phyloP scores from a whole-genome alignment of 2,329 filamentous ascomycete species.

The Penicillium crustosum region DNA sequence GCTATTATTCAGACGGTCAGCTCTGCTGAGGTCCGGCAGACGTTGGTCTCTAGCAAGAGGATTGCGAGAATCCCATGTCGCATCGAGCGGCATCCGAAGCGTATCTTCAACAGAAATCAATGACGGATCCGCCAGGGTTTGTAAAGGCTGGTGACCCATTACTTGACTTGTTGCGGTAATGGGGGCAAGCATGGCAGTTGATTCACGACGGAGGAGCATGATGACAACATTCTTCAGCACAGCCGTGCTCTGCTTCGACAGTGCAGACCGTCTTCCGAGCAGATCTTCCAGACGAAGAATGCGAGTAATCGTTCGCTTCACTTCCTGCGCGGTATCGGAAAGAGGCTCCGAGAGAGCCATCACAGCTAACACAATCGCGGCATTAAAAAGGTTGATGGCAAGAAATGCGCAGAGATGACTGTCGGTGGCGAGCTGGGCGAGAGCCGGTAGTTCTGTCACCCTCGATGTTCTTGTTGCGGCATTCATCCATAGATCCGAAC shows the following conservation, averaged over 20 bases:
- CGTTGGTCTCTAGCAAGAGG: conserved; percentile 2
- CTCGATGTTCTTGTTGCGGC: conserved; percentile 44
- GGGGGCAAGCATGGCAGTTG: conserved; percentile 26
- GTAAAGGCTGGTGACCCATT: not conserved
- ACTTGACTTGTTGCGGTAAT: conserved; percentile 10
- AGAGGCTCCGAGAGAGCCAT: conserved; percentile 46
- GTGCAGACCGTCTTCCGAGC: conserved; percentile 33
- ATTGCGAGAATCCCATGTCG: conserved; percentile 8
- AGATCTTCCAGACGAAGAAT: conserved; percentile 45
- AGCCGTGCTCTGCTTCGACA: conserved; percentile 38
- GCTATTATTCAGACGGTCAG: conserved; percentile 25
- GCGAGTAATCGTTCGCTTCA: conserved; percentile 45
- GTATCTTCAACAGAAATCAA: conserved; percentile 27
- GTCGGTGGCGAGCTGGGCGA: conserved; percentile 42
- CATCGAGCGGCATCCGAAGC: conserved; percentile 24
- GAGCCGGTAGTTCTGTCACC: conserved; percentile 33
- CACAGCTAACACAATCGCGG: conserved; percentile 46
- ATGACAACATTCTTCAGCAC: conserved; percentile 28
- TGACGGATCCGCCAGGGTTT: not conserved
- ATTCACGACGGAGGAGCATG: conserved; percentile 28
- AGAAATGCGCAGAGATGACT: conserved; percentile 49
- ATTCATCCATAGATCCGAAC: conserved; percentile 28
- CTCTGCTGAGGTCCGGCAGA: conserved; percentile 12
- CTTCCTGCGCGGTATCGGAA: conserved; percentile 44
- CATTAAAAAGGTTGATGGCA: conserved; percentile 49